A percentile compares a stretch with the other conserved stretches of the same genome.
Conservation (phyloP, 2,329 filamentous ascomycete genomes). For the Stemphylium lycopersici region DNA sequence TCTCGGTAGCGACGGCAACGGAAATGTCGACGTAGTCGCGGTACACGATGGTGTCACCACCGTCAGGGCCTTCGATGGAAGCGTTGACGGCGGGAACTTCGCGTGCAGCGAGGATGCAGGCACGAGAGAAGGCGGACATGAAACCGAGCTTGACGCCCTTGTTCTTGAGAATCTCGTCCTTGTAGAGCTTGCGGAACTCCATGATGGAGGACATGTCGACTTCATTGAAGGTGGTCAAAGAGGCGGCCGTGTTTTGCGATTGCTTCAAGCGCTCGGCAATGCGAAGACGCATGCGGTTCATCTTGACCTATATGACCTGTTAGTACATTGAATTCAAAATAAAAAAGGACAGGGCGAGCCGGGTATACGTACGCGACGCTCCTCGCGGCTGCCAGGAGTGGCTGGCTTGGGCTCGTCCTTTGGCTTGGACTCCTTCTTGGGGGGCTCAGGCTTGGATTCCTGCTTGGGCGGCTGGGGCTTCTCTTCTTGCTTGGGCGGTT, state of each 20-base stretch:
- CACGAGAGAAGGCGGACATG: slow-evolving; percentile 96
- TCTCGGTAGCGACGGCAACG: slow-evolving; percentile 95
- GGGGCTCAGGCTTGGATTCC: slow-evolving; percentile 27
- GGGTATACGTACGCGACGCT: slow-evolving; percentile 74
- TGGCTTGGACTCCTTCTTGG: slow-evolving; percentile 44
- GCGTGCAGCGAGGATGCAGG: slow-evolving; percentile 88
- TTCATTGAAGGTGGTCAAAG: slow-evolving; percentile 97
- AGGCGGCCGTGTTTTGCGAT: slow-evolving; percentile 97
- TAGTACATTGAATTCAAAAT: slow-evolving; percentile 16
- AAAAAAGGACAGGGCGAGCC: neutral
- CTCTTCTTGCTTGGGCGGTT: slow-evolving; percentile 48
- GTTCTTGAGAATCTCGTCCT: slow-evolving; percentile 95
- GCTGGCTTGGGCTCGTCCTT: slow-evolving; percentile 40
- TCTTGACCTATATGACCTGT: slow-evolving; percentile 77
- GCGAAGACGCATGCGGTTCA: slow-evolving; percentile 98
- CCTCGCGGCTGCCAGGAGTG: slow-evolving; percentile 75
- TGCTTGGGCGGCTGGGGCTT: slow-evolving; percentile 46
- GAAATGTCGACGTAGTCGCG: slow-evolving; percentile 98
- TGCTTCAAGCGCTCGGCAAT: slow-evolving; percentile 99
- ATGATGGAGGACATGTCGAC: slow-evolving; percentile 98
- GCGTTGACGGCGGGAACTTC: slow-evolving; percentile 95
- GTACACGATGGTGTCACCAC: slow-evolving; percentile 97
- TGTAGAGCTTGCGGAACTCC: slow-evolving; percentile 97
- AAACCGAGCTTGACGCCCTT: slow-evolving; percentile 98
- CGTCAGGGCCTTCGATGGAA: slow-evolving; percentile 93